Evolutionary conservation across 352 stramenopile genomes (phyloP).

Genomic region (Globisporangium middletonii): DNA sequence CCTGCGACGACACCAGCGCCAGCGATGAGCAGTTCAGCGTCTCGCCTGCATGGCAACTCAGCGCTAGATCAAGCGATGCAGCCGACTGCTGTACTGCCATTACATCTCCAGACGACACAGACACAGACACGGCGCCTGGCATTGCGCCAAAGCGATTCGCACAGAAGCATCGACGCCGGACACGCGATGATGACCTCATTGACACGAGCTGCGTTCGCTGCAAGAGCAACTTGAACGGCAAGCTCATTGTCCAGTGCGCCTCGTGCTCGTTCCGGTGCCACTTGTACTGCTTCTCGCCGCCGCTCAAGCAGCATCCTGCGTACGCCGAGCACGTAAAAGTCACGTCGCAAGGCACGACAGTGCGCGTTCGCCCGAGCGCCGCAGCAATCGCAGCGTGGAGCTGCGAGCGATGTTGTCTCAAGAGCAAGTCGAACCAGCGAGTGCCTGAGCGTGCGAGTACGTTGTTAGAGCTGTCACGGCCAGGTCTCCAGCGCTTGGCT

Average conservation of each 20-base stretch:
- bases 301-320: slow-evolving; percentile 53
- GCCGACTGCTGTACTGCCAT: too few relatives aligned
- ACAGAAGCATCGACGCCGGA: neutral
- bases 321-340: slow-evolving; percentile 16
- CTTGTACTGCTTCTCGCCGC: slow-evolving; percentile 64
- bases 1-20: too few relatives aligned
- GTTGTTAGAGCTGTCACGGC: too few relatives aligned
- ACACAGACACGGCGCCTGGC: too few relatives aligned
- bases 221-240: slow-evolving; percentile 62
- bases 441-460: neutral
- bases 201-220: slow-evolving; percentile 31
- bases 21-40: too few relatives aligned
- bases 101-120: too few relatives aligned
- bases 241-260: slow-evolving; percentile 47
- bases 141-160: neutral
- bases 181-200: neutral
- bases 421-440: neutral
- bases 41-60: too few relatives aligned
- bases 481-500: too few relatives aligned
- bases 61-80: too few relatives aligned
- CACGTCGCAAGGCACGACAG: slow-evolving; percentile 3
- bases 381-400: slow-evolving; percentile 19
- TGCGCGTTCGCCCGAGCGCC: slow-evolving; percentile 2
- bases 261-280: slow-evolving; percentile 49
- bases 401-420: slow-evolving; percentile 18